Conservation (phyloP, 148 eudicot species). For the Rhododendron vialii region DNA sequence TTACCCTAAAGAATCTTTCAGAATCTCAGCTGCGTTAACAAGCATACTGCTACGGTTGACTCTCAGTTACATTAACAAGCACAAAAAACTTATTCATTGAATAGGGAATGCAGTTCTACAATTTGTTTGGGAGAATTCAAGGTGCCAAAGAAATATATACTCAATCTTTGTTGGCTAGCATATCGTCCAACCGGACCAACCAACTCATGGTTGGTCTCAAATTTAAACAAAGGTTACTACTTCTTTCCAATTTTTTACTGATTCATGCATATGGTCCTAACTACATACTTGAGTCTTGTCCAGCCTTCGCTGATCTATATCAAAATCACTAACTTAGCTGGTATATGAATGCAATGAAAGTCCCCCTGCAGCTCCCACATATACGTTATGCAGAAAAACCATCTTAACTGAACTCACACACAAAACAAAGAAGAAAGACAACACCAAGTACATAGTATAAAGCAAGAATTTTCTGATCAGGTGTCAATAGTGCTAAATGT, state of each 20-base stretch:
- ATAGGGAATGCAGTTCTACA: not conserved
- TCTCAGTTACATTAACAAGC: not conserved
- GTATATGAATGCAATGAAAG: not conserved
- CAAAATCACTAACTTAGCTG: not conserved
- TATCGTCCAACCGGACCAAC: not conserved
- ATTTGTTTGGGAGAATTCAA: not conserved
- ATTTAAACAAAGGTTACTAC: not conserved
- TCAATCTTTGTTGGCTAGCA: not conserved
- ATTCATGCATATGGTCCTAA: not conserved
- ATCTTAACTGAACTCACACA: not conserved
- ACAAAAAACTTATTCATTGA: not conserved
- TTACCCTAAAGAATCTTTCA: not conserved
- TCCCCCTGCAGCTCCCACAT: not conserved
- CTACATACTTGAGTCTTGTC: not conserved
- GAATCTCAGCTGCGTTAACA: not conserved
- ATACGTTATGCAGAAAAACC: not conserved
- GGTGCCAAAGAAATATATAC: not conserved
- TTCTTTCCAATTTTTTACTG: not conserved
- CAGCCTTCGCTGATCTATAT: not conserved
- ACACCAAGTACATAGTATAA: not conserved
- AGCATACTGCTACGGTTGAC: not conserved
- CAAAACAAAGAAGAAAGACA: not conserved
- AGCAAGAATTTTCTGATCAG: not conserved
- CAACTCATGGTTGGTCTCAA: not conserved
- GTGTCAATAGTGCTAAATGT: not conserved